Conservation (phyloP, 2,329 filamentous ascomycete genomes). For the Fusarium cyanostomum region DNA sequence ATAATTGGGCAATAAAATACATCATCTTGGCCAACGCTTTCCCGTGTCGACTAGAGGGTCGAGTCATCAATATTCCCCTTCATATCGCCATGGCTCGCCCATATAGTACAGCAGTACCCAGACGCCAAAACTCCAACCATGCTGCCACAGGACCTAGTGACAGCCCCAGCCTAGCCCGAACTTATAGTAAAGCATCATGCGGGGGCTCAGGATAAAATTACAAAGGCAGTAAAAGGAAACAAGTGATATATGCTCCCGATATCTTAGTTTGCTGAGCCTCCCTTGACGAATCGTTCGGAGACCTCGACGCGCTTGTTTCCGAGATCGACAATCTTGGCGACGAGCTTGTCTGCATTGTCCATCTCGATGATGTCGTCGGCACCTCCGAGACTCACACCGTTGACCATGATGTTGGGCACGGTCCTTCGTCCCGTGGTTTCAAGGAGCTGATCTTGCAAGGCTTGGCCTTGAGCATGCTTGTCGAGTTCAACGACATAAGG, state of each 20-base stretch:
- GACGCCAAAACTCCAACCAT: constrained; percentile 33
- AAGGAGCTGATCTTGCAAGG: constrained; percentile 76
- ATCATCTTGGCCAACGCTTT: constrained; percentile 12
- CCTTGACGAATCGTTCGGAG: constrained; percentile 56
- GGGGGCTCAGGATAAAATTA: constrained; percentile 15
- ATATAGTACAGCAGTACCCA: constrained; percentile 22
- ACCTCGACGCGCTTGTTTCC: constrained; percentile 72
- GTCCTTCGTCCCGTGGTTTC: constrained; percentile 83
- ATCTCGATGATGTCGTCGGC: constrained; percentile 84
- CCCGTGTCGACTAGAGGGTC: not conserved
- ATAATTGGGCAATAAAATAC: constrained; percentile 22
- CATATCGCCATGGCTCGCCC: constrained; percentile 4
- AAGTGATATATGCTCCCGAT: not conserved
- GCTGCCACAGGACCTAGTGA: constrained; percentile 12
- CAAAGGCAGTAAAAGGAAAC: constrained; percentile 15
- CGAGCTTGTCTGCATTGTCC: constrained; percentile 72
- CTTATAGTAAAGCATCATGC: constrained; percentile 16
- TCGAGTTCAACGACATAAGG: constrained; percentile 94
- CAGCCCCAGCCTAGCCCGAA: constrained; percentile 23
- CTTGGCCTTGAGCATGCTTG: constrained; percentile 75
- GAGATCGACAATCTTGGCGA: constrained; percentile 75
- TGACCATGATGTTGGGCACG: constrained; percentile 91
- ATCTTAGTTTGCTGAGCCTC: constrained; percentile 15
- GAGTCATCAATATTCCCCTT: not conserved
- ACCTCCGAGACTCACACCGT: constrained; percentile 88